phyloP scores from a whole-genome alignment of 768 basidiomycete species.

The Calocera viscosa region DNA sequence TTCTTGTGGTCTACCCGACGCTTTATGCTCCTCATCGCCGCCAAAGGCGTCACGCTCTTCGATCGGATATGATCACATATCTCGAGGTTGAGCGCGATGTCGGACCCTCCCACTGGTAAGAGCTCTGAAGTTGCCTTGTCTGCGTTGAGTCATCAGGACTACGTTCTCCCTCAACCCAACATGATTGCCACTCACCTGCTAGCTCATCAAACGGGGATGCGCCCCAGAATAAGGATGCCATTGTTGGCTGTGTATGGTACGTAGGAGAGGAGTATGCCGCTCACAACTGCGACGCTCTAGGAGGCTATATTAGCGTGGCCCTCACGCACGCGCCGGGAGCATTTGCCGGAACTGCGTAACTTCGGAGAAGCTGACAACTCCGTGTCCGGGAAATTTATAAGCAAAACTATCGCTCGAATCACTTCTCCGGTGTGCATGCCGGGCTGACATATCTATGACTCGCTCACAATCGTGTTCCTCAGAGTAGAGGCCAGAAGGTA shows the following conservation, averaged over 20 bases:
- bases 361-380: not conserved
- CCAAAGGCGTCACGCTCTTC: constrained; percentile 71
- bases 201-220: constrained; percentile 72
- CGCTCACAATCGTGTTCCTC: too few relatives aligned
- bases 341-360: not conserved
- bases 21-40: constrained; percentile 80
- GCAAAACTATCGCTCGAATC: not conserved
- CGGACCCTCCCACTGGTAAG: constrained; percentile 67
- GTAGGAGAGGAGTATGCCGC: not conserved
- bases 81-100: constrained; percentile 87
- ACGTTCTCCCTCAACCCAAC: constrained; percentile 8
- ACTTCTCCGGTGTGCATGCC: not conserved
- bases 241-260: constrained; percentile 22
- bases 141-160: constrained; percentile 26
- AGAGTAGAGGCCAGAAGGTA: too few relatives aligned
- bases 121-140: constrained; percentile 93
- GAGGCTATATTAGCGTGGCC: not conserved
- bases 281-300: not conserved
- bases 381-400: not conserved
- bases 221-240: constrained; percentile 54
- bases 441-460: too few relatives aligned
- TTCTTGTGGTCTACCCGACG: constrained; percentile 85
- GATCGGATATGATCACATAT: constrained; percentile 95
- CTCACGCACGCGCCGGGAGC: not conserved
- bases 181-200: constrained; percentile 44